Conservation (phyloP, 345 rosid genomes). For the Eucalyptus pumila region DNA sequence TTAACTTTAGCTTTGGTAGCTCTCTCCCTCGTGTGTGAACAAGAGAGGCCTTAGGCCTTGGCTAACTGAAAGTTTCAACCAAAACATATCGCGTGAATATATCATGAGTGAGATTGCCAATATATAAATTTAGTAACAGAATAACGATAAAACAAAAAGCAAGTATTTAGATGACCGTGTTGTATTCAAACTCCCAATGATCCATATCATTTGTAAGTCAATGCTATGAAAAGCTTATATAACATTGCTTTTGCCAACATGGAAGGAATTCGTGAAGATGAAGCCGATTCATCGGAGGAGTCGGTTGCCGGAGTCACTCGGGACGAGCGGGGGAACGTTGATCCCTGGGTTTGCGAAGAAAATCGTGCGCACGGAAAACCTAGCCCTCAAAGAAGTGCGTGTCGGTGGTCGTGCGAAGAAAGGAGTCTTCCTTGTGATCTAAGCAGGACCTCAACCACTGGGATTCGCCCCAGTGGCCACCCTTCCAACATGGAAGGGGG, state of each 20-base stretch:
- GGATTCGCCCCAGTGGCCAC: too few relatives aligned
- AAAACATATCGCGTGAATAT: too few relatives aligned
- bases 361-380: too few relatives aligned
- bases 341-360: too few relatives aligned
- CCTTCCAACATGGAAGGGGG: too few relatives aligned
- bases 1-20: not conserved
- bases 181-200: not conserved
- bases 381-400: too few relatives aligned
- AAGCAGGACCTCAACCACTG: too few relatives aligned
- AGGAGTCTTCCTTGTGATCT: too few relatives aligned
- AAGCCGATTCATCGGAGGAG: too few relatives aligned
- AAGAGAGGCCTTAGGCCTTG: not conserved
- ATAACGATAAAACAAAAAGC: not conserved
- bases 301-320: too few relatives aligned
- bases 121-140: not conserved
- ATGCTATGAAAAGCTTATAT: not conserved
- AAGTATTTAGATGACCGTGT: not conserved
- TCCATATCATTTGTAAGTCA: not conserved
- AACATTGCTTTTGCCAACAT: not conserved
- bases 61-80: not conserved
- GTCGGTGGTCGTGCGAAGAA: too few relatives aligned
- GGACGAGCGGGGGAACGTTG: too few relatives aligned
- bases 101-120: not conserved
- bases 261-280: not conserved
- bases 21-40: not conserved